Evolutionary conservation across 2,329 filamentous ascomycete genomes (phyloP), one percentile per base, ranked within the genome.

Genomic region (Penicillium sp.): DNA sequence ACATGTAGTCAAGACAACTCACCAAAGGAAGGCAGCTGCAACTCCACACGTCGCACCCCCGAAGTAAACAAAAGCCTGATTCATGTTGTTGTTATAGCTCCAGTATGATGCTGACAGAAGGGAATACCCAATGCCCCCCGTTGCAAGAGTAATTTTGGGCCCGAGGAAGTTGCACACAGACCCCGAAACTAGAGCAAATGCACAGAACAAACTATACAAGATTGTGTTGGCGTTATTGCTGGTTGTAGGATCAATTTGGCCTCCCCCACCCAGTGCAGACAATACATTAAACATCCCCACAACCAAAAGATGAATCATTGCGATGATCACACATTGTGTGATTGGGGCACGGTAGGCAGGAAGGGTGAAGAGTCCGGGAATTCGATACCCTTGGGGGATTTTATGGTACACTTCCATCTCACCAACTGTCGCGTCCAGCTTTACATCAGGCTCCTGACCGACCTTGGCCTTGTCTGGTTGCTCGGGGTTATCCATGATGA

Each of bases 1-100:
- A 21, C 21, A 25, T 14, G 7, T 11, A 39, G 14, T 19, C 21
- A 21, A 26, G 25, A 31, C 23, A 26, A 51, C 57, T 25, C 33
- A 62, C 91, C 91, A 95, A 37, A 95, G 81, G 39, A 93, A 81
- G 70, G 89, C 90, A 47, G 91, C 91, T 70, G 90, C 93, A 56
- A 91, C 78, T 75, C 91, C 91, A 47, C 93, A 85, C 60, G 91
- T 82, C 16, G 87, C 88, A 64, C 91, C 91, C 6, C 90, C 85
- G 66, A 93, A 92, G 50, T 62, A 62, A 70, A 88, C 86, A 76
- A 91, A 93, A 59, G 87, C 88, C 58, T 82, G 77, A 70, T 89
- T 89, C 53, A 79, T 55, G 23, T 80, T 89, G 77, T 91, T 88
- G 67, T 85, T 86, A 77, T 88, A 92, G 76, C 79, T 83, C 42